A percentile compares a stretch with the other conserved stretches of the same genome.
phyloP scores from a whole-genome alignment of 2,329 filamentous ascomycete genomes.

The Venturia carpophila region DNA sequence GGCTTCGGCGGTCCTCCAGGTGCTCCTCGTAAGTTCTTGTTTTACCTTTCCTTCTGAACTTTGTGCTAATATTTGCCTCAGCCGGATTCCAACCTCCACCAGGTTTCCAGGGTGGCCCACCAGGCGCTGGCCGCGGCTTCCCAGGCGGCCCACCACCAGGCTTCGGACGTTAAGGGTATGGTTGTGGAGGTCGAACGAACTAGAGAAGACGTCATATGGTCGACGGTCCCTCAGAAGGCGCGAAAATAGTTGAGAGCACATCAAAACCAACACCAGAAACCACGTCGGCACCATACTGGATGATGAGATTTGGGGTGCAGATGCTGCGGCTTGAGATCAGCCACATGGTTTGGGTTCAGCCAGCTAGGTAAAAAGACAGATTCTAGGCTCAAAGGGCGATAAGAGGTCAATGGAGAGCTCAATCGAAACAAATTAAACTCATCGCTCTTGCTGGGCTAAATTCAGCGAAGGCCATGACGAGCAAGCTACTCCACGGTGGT shows the following conservation, averaged over 20 bases:
- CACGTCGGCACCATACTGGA: background rate
- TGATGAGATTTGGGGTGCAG: background rate
- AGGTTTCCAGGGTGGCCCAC: conserved; percentile 17
- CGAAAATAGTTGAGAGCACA: background rate
- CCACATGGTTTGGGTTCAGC: background rate
- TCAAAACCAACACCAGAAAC: background rate
- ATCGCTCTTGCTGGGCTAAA: background rate
- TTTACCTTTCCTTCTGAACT: conserved; percentile 20
- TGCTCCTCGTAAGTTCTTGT: conserved; percentile 43
- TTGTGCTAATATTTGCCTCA: conserved; percentile 45
- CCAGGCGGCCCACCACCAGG: conserved; percentile 19
- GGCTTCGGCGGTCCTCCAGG: conserved; percentile 35
- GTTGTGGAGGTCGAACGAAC: background rate
- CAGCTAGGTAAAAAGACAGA: background rate
- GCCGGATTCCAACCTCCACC: conserved; percentile 60
- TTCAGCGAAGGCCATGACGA: background rate
- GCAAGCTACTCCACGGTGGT: background rate
- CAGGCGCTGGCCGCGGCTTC: conserved; percentile 21
- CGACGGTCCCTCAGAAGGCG: background rate
- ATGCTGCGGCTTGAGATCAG: background rate
- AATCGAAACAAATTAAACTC: background rate
- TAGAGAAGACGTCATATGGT: background rate
- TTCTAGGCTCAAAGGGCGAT: background rate
- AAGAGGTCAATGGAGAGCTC: background rate
- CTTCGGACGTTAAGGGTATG: background rate